Evolutionary conservation across 352 stramenopile species (phyloP).

Genomic region (Pythium utonaiense): DNA sequence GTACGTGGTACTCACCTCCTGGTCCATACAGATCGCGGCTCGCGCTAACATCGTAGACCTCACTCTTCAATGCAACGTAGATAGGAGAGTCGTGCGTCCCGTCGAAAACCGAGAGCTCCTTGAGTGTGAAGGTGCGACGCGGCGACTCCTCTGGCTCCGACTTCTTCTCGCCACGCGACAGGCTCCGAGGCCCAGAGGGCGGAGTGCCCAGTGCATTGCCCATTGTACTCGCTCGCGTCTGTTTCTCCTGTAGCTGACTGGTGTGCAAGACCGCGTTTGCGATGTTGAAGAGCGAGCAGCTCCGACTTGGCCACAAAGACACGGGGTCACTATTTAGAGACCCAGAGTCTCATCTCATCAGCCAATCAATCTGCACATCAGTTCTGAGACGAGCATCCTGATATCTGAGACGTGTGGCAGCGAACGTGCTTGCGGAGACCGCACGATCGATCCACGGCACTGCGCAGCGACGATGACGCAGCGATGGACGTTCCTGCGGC

Average conservation of each 20-base stretch:
- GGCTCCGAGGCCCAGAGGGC: constrained; percentile 11
- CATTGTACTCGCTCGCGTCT: constrained; percentile 8
- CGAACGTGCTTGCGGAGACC: too few relatives aligned
- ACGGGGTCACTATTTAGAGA: constrained; percentile 22
- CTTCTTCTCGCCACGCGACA: constrained; percentile 4
- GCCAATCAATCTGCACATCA: background rate
- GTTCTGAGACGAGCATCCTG: background rate
- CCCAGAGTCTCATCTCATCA: background rate
- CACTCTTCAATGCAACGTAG: constrained; percentile 89
- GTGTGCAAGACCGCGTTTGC: too few relatives aligned
- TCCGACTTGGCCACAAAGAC: constrained; percentile 13
- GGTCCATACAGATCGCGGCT: constrained; percentile 89
- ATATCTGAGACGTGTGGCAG: background rate
- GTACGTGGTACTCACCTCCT: constrained; percentile 76
- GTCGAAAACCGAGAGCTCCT: constrained; percentile 85
- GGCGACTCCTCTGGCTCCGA: constrained; percentile 10
- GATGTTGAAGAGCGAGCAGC: background rate
- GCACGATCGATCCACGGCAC: too few relatives aligned
- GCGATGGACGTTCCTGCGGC: too few relatives aligned
- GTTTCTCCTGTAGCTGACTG: background rate
- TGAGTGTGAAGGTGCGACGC: constrained; percentile 59
- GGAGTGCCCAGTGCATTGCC: constrained; percentile 27
- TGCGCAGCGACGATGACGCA: too few relatives aligned
- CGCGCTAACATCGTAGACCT: constrained; percentile 92
- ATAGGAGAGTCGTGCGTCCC: constrained; percentile 76